Evolutionary conservation across 192 early-diverging fungal genomes (phyloP).

Genomic region (Radiomyces spectabilis): DNA sequence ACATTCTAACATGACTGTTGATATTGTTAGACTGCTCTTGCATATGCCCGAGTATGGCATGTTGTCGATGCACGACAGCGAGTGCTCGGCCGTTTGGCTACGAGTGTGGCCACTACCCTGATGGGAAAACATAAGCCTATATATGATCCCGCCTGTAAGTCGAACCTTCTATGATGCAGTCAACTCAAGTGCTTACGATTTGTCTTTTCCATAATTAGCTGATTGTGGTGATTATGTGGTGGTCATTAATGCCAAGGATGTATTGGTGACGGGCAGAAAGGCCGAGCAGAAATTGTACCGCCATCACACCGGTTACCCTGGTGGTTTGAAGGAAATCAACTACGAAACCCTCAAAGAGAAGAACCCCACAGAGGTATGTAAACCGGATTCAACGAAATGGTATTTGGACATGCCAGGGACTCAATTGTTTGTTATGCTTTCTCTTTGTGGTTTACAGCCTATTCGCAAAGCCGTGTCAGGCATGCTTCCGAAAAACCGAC

Average conservation of each 20-base stretch:
- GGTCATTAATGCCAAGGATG: conserved; percentile 82
- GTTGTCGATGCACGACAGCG: conserved; percentile 83
- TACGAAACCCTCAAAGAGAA: conserved; percentile 69
- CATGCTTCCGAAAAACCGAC: conserved; percentile 91
- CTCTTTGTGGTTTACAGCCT: conserved; percentile 19
- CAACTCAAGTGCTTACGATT: not conserved
- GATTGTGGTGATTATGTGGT: conserved; percentile 97
- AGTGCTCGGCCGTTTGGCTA: conserved; percentile 80
- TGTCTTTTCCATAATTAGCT: conserved; percentile 31
- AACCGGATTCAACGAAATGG: not conserved
- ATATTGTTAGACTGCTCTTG: conserved; percentile 63
- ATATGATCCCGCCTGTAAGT: conserved; percentile 74
- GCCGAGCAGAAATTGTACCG: conserved; percentile 79
- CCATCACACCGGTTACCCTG: conserved; percentile 81
- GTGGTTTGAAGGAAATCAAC: conserved; percentile 74
- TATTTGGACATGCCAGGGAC: too few relatives aligned
- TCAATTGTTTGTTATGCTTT: not conserved
- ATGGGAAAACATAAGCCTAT: conserved; percentile 97
- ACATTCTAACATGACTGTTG: not conserved
- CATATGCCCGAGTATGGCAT: conserved; percentile 87
- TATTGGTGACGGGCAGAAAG: conserved; percentile 78
- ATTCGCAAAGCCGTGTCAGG: conserved; percentile 89
- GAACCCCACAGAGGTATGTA: conserved; percentile 60
- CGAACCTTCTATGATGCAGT: not conserved
- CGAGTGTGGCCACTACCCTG: conserved; percentile 80